Evolutionary conservation across 768 basidiomycete species (phyloP).

Genomic region (Chlorophyllum brunneum): DNA sequence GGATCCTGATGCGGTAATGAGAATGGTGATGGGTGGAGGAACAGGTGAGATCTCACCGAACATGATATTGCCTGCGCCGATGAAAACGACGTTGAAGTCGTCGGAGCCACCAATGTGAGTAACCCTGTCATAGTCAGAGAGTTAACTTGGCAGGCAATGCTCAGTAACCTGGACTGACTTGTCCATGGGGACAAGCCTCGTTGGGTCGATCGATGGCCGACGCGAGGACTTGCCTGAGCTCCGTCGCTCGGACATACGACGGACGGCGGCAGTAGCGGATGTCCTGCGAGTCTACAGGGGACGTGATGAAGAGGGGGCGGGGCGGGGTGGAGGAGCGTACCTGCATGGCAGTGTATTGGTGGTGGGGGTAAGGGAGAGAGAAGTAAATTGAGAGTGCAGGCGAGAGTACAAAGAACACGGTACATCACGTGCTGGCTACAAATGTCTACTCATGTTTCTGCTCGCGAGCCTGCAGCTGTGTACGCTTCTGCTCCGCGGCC

Average conservation of each 20-base stretch:
- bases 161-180: conserved; percentile 41
- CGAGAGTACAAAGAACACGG: background rate
- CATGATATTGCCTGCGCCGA: conserved; percentile 98
- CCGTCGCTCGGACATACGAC: conserved; percentile 41
- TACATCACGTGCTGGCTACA: conserved; percentile 4
- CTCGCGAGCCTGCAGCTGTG: conserved; percentile 37
- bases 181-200: conserved; percentile 74
- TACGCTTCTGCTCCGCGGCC: conserved; percentile 64
- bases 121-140: conserved; percentile 29
- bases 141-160: conserved; percentile 14
- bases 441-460: conserved; percentile 20
- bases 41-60: conserved; percentile 54
- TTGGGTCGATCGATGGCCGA: conserved; percentile 74
- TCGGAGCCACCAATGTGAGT: conserved; percentile 55
- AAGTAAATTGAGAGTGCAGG: background rate
- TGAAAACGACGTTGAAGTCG: conserved; percentile 90
- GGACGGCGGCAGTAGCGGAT: conserved; percentile 33
- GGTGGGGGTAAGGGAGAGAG: conserved; percentile 6
- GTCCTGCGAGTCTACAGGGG: conserved; percentile 35
- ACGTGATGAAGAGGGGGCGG: conserved; percentile 13
- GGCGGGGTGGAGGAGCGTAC: conserved; percentile 8
- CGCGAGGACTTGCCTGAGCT: conserved; percentile 48
- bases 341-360: conserved; percentile 6
- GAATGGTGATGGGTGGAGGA: background rate
- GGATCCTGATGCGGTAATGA: conserved; percentile 48